Conservation (phyloP, 1,284 basidiomycete species). For the Cryptococcus sp. region DNA sequence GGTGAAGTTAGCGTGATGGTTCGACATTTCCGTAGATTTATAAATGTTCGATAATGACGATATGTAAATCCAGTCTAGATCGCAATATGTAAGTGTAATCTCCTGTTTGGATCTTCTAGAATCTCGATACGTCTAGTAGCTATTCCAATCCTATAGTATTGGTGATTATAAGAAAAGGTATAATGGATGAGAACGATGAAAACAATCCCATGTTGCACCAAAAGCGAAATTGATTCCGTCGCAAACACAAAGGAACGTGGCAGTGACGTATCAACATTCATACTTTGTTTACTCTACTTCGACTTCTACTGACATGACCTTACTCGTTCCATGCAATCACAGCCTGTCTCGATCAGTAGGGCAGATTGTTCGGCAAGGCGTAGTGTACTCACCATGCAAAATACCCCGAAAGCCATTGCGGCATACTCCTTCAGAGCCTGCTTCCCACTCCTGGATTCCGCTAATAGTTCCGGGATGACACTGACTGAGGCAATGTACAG, state of each 20-base stretch:
- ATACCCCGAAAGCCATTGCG: conserved; percentile 80
- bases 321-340: conserved; percentile 69
- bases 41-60: not conserved
- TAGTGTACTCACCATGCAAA: conserved; percentile 64
- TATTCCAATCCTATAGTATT: too few species aligned
- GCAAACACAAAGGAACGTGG: too few species aligned
- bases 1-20: conserved; percentile 36
- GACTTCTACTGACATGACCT: conserved; percentile 11
- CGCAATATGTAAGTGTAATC: not conserved
- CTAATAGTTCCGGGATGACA: conserved; percentile 76
- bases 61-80: not conserved
- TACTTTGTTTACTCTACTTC: not conserved
- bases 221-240: too few species aligned
- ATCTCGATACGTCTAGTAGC: too few species aligned
- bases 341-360: conserved; percentile 20
- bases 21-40: conserved; percentile 7
- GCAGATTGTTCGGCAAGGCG: too few species aligned
- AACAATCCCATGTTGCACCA: too few species aligned
- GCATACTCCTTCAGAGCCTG: conserved; percentile 85
- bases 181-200: too few species aligned
- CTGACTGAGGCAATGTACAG: conserved; percentile 86
- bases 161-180: too few species aligned
- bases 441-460: conserved; percentile 75
- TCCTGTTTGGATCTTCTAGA: too few species aligned
- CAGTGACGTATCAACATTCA: not conserved